Conservation (phyloP, 805 yeast genomes). For the Hanseniaspora clermontiae region DNA sequence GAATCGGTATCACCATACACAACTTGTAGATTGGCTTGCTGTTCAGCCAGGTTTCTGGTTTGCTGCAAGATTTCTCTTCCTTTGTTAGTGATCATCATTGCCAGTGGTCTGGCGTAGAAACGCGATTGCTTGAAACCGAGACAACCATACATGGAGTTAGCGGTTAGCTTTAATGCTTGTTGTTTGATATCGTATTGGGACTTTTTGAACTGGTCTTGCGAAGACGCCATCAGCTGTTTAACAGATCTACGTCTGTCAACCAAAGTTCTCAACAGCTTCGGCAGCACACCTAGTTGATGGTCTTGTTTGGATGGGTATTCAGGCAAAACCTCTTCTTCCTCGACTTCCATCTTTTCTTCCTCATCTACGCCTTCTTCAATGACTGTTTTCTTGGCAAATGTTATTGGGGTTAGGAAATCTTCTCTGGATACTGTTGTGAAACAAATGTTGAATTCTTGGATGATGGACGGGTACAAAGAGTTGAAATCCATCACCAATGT, state of each 20-base stretch:
- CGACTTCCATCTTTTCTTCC: slow-evolving; percentile 20
- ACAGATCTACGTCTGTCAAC: slow-evolving; percentile 90
- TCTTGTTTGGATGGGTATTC: slow-evolving; percentile 47
- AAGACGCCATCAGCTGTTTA: slow-evolving; percentile 68
- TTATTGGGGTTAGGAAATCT: slow-evolving; percentile 15
- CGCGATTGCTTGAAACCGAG: slow-evolving; percentile 83
- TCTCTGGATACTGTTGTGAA: slow-evolving; percentile 84
- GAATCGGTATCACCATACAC: slow-evolving; percentile 98
- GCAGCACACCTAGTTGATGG: slow-evolving; percentile 66
- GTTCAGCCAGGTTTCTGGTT: slow-evolving; percentile 85
- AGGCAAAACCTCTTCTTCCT: slow-evolving; percentile 42
- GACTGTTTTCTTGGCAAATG: slow-evolving; percentile 16
- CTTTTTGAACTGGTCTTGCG: slow-evolving; percentile 48
- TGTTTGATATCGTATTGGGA: slow-evolving; percentile 91
- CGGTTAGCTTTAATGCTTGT: slow-evolving; percentile 89
- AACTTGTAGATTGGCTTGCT: slow-evolving; percentile 57
- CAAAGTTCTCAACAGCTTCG: slow-evolving; percentile 65
- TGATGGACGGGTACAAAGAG: slow-evolving; percentile 90
- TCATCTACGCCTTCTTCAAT: slow-evolving; percentile 17
- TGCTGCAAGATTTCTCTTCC: slow-evolving; percentile 92
- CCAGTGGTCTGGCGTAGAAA: slow-evolving; percentile 90
- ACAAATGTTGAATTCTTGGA: slow-evolving; percentile 93
- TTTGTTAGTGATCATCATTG: slow-evolving; percentile 86
- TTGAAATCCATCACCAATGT: slow-evolving; percentile 95
- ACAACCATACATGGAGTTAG: slow-evolving; percentile 99